Conservation (phyloP, 352 stramenopile species). For the Phytophthora constricta region DNA sequence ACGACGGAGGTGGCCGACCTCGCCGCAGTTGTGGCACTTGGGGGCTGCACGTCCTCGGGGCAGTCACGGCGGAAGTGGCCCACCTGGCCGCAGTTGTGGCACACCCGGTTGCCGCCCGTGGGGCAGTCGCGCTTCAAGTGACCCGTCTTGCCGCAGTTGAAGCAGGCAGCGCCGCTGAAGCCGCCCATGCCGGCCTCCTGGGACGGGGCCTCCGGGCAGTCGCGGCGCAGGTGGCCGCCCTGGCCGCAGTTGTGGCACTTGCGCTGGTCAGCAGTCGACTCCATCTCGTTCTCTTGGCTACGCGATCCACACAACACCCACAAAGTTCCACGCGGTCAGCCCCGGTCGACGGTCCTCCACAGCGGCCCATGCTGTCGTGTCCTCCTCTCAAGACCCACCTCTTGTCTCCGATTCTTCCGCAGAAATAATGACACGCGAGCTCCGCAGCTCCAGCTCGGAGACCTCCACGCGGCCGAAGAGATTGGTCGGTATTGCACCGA, state of each 20-base stretch:
- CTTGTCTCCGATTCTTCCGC: slow-evolving; percentile 47
- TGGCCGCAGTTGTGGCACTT: slow-evolving; percentile 88
- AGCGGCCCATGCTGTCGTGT: too few species aligned
- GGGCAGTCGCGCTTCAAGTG: slow-evolving; percentile 88
- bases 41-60: slow-evolving; percentile 75
- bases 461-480: slow-evolving; percentile 24
- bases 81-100: slow-evolving; percentile 84
- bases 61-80: slow-evolving; percentile 85
- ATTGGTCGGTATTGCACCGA: slow-evolving; percentile 38
- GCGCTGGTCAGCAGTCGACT: slow-evolving; percentile 48
- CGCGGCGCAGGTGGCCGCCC: slow-evolving; percentile 71
- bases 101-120: slow-evolving; percentile 57
- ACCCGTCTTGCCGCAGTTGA: slow-evolving; percentile 78
- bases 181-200: slow-evolving; percentile 46
- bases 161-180: slow-evolving; percentile 59
- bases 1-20: slow-evolving; percentile 71
- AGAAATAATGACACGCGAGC: slow-evolving; percentile 52
- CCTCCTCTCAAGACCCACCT: slow-evolving; percentile 20
- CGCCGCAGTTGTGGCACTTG: slow-evolving; percentile 85
- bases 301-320: slow-evolving; percentile 8
- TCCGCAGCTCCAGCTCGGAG: slow-evolving; percentile 1
- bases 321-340: slow-evolving; percentile 19
- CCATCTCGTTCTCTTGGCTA: slow-evolving; percentile 41
- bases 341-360: too few species aligned
- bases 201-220: slow-evolving; percentile 69